phyloP scores from a whole-genome alignment of 306 rosid species.

The Chamaecrista fasciculata region DNA sequence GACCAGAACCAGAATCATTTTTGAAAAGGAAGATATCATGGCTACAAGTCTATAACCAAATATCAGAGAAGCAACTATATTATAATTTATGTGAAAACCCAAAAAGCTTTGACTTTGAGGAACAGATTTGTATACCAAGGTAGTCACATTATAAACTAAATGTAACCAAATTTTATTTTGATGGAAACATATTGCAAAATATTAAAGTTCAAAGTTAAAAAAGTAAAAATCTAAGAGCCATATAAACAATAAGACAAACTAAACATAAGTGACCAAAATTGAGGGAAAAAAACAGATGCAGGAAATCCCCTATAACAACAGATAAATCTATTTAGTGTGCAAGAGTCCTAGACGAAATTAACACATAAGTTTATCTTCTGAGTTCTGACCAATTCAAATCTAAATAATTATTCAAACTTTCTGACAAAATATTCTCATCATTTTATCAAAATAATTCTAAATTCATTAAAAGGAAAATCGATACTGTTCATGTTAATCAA shows the following conservation, averaged over 20 bases:
- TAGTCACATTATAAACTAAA: conserved; percentile 6
- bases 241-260: neutral
- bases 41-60: conserved; percentile 9
- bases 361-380: neutral
- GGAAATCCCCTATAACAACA: neutral
- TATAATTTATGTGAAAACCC: neutral
- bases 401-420: neutral
- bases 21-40: neutral
- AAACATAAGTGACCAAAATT: neutral
- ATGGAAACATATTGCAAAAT: conserved; percentile 2
- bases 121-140: conserved; percentile 17
- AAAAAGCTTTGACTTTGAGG: neutral
- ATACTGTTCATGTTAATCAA: neutral
- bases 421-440: neutral
- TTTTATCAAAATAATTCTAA: neutral
- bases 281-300: neutral
- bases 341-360: conserved; percentile 6
- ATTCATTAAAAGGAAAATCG: neutral
- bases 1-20: neutral
- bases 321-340: neutral
- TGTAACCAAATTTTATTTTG: neutral
- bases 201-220: neutral
- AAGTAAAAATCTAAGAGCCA: neutral
- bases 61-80: conserved; percentile 4
- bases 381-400: conserved; percentile 1